phyloP scores from a whole-genome alignment of 163 green algal species.

The Scenedesmus sp. region DNA sequence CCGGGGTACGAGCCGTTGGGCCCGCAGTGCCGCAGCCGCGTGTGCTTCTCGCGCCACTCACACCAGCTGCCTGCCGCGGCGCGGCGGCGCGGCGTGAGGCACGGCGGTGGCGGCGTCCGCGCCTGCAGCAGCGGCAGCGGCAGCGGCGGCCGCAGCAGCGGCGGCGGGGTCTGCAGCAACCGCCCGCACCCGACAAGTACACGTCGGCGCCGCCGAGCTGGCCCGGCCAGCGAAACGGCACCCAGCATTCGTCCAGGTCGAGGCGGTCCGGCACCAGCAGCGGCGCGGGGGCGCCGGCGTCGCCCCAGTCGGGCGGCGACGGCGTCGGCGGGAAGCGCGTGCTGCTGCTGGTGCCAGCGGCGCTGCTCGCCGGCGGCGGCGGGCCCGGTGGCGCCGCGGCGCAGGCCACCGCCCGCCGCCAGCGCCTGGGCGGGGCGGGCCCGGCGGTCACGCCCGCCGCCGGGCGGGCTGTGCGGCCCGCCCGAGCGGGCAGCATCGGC shows the following conservation, averaged over 20 bases:
- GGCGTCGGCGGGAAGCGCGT: no score
- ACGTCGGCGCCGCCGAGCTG: slow-evolving; percentile 41
- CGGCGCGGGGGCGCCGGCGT: no score
- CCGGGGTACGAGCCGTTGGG: slow-evolving; percentile 17
- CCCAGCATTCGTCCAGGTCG: slow-evolving; percentile 31
- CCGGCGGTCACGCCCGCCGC: no score
- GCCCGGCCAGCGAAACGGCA: slow-evolving; percentile 36
- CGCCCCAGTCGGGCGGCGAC: no score
- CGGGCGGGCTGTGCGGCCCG: no score
- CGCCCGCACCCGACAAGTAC: slow-evolving; percentile 23
- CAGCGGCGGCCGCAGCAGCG: neutral
- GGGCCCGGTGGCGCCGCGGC: neutral
- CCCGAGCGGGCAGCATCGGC: no score
- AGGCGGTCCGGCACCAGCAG: slow-evolving; percentile 13
- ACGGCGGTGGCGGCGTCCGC: neutral
- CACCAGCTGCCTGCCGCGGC: slow-evolving; percentile 22
- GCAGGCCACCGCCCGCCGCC: neutral
- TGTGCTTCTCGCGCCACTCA: slow-evolving; percentile 27
- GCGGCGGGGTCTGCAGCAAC: neutral
- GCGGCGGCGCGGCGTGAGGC: neutral
- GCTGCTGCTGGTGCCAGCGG: neutral
- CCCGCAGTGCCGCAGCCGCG: neutral
- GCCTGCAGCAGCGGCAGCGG: neutral
- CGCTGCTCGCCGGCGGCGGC: neutral
- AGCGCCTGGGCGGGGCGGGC: no score